Percentiles rank a stretch among this genome's conserved stretches.
phyloP scores from a whole-genome alignment of 345 rosid genomes.

The Pelargonium nanum region DNA sequence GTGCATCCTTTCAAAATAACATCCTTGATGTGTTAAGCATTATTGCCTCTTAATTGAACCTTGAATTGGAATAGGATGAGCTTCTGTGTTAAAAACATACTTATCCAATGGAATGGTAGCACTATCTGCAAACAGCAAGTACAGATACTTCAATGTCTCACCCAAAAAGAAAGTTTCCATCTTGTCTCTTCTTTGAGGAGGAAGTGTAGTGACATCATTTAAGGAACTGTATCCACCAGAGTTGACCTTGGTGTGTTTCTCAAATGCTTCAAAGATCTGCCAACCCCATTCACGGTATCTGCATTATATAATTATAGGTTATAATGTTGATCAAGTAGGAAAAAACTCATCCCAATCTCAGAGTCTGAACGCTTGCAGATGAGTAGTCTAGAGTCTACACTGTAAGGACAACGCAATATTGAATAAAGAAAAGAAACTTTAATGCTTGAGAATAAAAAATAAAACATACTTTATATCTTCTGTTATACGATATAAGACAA shows the following conservation, averaged over 20 bases:
- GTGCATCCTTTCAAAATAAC: too few relatives aligned
- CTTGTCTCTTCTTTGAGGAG: conserved; percentile 81
- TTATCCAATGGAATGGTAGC: conserved; percentile 67
- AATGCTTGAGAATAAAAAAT: conserved; percentile 12
- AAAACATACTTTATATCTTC: conserved; percentile 61
- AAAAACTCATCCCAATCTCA: not conserved
- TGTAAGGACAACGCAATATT: not conserved
- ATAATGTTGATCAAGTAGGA: not conserved
- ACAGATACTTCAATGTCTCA: conserved; percentile 77
- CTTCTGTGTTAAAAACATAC: conserved; percentile 86
- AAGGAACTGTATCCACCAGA: conserved; percentile 81
- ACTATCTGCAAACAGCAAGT: conserved; percentile 80
- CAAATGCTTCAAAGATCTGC: conserved; percentile 94
- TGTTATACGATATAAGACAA: conserved; percentile 75
- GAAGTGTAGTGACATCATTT: conserved; percentile 68
- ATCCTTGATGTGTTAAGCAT: too few relatives aligned
- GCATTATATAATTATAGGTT: conserved; percentile 16
- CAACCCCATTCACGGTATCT: conserved; percentile 93
- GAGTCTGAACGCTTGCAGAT: too few relatives aligned
- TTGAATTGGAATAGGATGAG: conserved; percentile 77
- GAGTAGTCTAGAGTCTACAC: conserved; percentile 4
- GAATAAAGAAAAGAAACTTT: conserved; percentile 1
- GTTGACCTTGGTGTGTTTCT: conserved; percentile 63
- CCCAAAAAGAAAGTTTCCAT: conserved; percentile 94
- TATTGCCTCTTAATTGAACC: conserved; percentile 16